phyloP scores from a whole-genome alignment of 305 asterid genomes.

The Fraxinus baroniana region DNA sequence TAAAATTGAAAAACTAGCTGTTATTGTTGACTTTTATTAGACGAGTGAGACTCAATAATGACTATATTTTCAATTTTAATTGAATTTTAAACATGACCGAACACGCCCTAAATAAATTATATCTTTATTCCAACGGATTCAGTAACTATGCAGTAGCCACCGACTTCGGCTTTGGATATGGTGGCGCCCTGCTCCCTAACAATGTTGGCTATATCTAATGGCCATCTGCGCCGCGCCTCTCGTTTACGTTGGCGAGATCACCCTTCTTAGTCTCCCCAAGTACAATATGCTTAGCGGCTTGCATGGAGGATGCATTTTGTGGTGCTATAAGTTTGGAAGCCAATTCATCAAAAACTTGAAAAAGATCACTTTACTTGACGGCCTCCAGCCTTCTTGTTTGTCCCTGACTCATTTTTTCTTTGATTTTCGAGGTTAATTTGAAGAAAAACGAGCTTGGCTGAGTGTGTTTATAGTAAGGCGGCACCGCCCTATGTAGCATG shows the following conservation, averaged over 20 bases:
- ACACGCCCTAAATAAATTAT: background rate
- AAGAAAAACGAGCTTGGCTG: background rate
- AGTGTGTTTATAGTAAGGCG: background rate
- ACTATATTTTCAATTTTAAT: too few species aligned
- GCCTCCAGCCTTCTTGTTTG: constrained; percentile 28
- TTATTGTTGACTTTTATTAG: too few species aligned
- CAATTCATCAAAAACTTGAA: constrained; percentile 35
- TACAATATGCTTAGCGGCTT: constrained; percentile 34
- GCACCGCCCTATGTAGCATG: background rate
- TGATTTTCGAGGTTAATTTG: background rate
- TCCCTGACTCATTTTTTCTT: constrained; percentile 34
- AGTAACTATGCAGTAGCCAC: constrained; percentile 24
- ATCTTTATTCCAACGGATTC: constrained; percentile 44
- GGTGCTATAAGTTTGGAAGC: constrained; percentile 37
- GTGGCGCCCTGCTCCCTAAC: constrained; percentile 27
- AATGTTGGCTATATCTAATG: constrained; percentile 26
- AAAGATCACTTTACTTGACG: constrained; percentile 40
- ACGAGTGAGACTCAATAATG: too few species aligned
- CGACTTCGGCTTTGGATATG: constrained; percentile 20
- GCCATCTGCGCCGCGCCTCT: constrained; percentile 19
- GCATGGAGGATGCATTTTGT: constrained; percentile 44
- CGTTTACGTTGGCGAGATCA: constrained; percentile 33
- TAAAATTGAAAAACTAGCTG: too few species aligned
- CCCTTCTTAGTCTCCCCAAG: constrained; percentile 40
- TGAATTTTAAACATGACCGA: too few species aligned